phyloP scores from a whole-genome alignment of 2,329 filamentous ascomycete species.

The Epichloe uncinata region DNA sequence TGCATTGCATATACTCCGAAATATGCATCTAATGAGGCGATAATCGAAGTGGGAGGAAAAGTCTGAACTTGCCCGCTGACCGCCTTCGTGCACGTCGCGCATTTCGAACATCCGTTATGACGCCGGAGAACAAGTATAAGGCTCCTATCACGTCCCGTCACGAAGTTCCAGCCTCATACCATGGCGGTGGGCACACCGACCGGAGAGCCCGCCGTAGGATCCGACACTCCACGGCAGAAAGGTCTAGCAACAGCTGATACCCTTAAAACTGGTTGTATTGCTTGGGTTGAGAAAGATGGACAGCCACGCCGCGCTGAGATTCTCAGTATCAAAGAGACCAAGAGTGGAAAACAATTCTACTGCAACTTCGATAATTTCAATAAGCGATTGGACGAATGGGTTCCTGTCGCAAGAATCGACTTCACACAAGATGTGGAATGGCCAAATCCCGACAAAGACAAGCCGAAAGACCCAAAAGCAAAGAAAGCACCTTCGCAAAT shows the following conservation, averaged over 20 bases:
- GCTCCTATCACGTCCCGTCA: not conserved
- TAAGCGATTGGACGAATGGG: conserved; percentile 77
- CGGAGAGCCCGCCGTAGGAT: conserved; percentile 41
- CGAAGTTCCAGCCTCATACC: conserved; percentile 17
- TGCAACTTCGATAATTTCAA: conserved; percentile 99
- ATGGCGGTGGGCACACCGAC: conserved; percentile 39
- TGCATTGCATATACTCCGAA: too few species aligned
- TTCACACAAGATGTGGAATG: conserved; percentile 88
- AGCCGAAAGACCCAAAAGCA: conserved; percentile 60
- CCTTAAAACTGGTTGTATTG: conserved; percentile 49
- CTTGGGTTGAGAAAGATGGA: conserved; percentile 57
- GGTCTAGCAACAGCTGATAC: conserved; percentile 77
- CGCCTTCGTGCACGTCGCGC: too few species aligned
- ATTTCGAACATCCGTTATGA: too few species aligned
- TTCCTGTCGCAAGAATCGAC: conserved; percentile 69
- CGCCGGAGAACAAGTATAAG: too few species aligned
- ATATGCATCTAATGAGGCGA: not conserved
- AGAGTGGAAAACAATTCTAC: conserved; percentile 81
- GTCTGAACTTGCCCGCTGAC: too few species aligned
- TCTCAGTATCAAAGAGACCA: conserved; percentile 81
- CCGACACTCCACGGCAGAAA: conserved; percentile 50
- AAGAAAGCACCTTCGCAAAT: conserved; percentile 50
- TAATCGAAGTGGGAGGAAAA: too few species aligned
- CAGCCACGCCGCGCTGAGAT: conserved; percentile 88
- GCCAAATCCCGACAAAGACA: conserved; percentile 80